Percentiles rank a stretch among this genome's conserved stretches.
Conservation (phyloP, 176 grass and related monocot genomes). For the Rhynchospora tenuis region DNA sequence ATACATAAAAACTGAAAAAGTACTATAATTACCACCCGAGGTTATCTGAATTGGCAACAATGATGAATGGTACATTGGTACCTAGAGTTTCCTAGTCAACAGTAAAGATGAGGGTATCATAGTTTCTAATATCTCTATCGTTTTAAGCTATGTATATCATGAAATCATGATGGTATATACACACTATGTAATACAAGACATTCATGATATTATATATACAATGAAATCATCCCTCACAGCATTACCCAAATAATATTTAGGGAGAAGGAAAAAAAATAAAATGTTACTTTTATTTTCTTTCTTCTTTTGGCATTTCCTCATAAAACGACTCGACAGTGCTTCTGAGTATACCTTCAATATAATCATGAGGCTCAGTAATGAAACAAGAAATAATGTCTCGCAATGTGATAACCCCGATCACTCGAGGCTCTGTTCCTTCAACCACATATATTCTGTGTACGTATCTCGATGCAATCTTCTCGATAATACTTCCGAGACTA, state of each 20-base stretch:
- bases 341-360: conserved; percentile 43
- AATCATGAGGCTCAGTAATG: conserved; percentile 61
- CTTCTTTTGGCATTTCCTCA: neutral
- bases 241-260: neutral
- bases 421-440: conserved; percentile 27
- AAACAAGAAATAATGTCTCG: conserved; percentile 95
- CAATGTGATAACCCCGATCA: conserved; percentile 69
- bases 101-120: neutral
- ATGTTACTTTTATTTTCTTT: neutral
- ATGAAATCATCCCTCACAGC: neutral
- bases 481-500: conserved; percentile 69
- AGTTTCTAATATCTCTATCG: neutral
- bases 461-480: conserved; percentile 67
- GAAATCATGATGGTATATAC: neutral
- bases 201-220: neutral
- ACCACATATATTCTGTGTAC: conserved; percentile 87
- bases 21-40: neutral
- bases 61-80: neutral
- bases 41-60: neutral
- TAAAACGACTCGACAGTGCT: conserved; percentile 23
- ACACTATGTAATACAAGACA: neutral
- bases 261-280: neutral
- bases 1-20: too few species aligned
- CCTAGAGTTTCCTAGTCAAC: neutral
- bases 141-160: neutral